Base-by-base conservation (phyloP, 1,284 basidiomycete genomes). In the Sporisorium reilianum region DNA sequence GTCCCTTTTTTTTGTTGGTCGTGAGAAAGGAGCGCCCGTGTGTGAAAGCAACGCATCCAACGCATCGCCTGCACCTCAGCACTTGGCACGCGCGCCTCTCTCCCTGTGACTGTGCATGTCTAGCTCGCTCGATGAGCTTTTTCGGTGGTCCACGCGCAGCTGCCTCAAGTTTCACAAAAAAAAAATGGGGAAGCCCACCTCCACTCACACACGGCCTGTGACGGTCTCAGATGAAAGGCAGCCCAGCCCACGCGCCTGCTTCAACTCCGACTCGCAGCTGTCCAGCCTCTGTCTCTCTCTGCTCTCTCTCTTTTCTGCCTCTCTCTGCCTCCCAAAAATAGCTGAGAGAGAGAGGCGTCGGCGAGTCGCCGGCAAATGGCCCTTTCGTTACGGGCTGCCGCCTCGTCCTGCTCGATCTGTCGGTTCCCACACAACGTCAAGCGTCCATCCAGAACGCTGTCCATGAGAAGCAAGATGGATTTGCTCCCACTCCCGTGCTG, bases 41-140 rank as follows among this genome's bases (percentile, higher is more conserved):
- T 48, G 46, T 48, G 46, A 48, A 48, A 48, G 46, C n/a, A n/a
- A n/a, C n/a, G n/a, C n/a, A n/a, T n/a, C n/a, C 45, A 46, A 18
- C 26, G 45, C 26, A 46, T 46, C 45, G 26, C 44, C 14, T 1
- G 45, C 26, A 46, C 3, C 45, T 8, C 45, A 30, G 38, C 36
- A 18, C 38, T 23, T 26, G 22, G 45, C 18, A 28, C 26, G 45
- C 16, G 26, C 45, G 26, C 16, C 28, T 10, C 10, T n/a, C n/a
- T 46, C 14, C n/a, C 14, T 45, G 7, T 28, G 18, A 7, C 26
- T n/a, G 16, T 28, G 45, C 45, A 5, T 28, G 26, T 46, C 26
- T 46, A 30, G 26, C 45, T 30, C 45, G 45, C 26, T 46, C 26
- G 26, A n/a, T 46, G 18, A n/a, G 45, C 14, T 22, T 42, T 44